Evolutionary conservation across 2,329 filamentous ascomycete genomes (phyloP).

Genomic region (Venturia effusa): DNA sequence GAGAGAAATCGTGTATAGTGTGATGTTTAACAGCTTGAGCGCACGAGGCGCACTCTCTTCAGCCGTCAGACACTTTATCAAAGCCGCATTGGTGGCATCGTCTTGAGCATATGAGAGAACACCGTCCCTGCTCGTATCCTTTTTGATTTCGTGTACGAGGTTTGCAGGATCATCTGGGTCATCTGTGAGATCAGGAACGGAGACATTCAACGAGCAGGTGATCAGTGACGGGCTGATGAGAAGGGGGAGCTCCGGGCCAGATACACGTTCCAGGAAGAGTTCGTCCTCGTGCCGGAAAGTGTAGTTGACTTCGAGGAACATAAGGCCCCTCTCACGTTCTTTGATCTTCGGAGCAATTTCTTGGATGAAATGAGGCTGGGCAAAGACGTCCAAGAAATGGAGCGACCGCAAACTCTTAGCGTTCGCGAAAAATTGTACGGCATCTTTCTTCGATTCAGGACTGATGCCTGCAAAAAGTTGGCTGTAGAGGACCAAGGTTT

Average conservation of each 20-base stretch:
- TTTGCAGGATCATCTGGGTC: conserved; percentile 19
- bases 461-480: conserved; percentile 36
- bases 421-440: conserved; percentile 29
- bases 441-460: conserved; percentile 27
- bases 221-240: conserved; percentile 28
- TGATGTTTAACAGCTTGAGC: conserved; percentile 28
- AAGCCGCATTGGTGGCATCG: conserved; percentile 8
- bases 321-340: conserved; percentile 21
- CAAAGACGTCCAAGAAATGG: conserved; percentile 39
- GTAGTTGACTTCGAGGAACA: conserved; percentile 37
- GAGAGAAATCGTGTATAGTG: conserved; percentile 29
- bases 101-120: conserved; percentile 25
- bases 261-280: conserved; percentile 31
- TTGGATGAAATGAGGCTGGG: conserved; percentile 30
- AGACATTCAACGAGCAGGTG: conserved; percentile 27
- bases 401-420: conserved; percentile 28
- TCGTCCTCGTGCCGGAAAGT: conserved; percentile 35
- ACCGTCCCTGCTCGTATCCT: conserved; percentile 14
- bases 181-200: conserved; percentile 22
- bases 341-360: conserved; percentile 17
- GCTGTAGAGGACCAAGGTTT: conserved; percentile 33
- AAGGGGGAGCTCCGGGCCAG: conserved; percentile 24
- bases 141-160: conserved; percentile 16
- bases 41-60: conserved; percentile 23
- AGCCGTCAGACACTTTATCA: conserved; percentile 24